These are phyloP conservation scores for Pistacia integerrima DNA, from an alignment of 345 rosid species.

Conservation along the genomic window DNA sequence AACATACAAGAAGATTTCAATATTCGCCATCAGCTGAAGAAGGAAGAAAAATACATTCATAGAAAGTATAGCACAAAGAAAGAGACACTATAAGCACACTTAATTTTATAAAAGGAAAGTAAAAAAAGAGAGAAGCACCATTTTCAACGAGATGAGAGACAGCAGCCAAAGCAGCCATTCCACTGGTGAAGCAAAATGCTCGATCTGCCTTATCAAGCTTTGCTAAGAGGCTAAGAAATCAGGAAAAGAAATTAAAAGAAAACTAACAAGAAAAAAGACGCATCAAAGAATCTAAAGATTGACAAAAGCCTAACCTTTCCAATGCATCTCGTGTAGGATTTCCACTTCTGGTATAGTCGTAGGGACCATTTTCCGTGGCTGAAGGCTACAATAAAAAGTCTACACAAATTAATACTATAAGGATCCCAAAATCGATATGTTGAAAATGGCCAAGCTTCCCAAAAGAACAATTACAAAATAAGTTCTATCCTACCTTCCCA, in stretches of 20 bases:
- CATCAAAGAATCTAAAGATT: not conserved
- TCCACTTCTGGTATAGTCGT: slow-evolving; percentile 97
- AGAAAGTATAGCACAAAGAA: not conserved
- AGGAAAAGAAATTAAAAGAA: slow-evolving; percentile 22
- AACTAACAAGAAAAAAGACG: not conserved
- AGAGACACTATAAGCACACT: not conserved
- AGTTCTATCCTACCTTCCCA: too few relatives aligned
- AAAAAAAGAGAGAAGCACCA: slow-evolving; percentile 41
- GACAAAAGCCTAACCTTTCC: slow-evolving; percentile 56
- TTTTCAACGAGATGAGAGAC: slow-evolving; percentile 69
- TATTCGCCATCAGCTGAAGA: not conserved
- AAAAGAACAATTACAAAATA: too few relatives aligned
- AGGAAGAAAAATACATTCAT: not conserved
- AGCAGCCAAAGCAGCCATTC: slow-evolving; percentile 97
- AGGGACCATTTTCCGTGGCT: slow-evolving; percentile 76
- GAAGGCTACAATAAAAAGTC: slow-evolving; percentile 60
- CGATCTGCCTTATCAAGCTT: slow-evolving; percentile 96
- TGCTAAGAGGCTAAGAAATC: slow-evolving; percentile 66
- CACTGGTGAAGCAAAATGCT: slow-evolving; percentile 96
- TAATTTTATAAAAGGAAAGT: not conserved
- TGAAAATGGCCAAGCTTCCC: too few relatives aligned
- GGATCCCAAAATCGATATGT: too few relatives aligned
- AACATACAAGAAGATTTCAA: not conserved
- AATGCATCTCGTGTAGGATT: slow-evolving; percentile 89
- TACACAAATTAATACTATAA: not conserved